Evolutionary conservation across 208 protist species (phyloP), one percentile per base, ranked within the genome.

Genomic region (Naegleria fowleri): DNA sequence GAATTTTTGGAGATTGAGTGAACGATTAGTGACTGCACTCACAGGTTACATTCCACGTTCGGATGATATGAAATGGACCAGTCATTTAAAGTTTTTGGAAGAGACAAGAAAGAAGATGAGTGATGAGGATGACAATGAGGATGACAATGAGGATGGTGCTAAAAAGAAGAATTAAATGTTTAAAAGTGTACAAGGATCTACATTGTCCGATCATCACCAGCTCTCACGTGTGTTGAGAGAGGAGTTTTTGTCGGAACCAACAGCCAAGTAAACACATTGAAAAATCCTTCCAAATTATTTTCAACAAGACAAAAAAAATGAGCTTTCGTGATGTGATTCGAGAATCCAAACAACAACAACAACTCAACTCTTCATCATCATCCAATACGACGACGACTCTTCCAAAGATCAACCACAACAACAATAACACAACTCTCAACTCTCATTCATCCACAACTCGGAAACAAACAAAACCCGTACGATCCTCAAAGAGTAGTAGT

Each of bases 1-100:
- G 48, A 93, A 96, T 92, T 98, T 98, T 91, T 98, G 97, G 97
- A 95, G 96, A 43, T 88, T 93, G 89, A 90, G 96, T 4, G 97
- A 98, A 93, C 79, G 90, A 0, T 89, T 97, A 19, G 94, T 98
- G 38, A 97, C 95, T 22, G 90, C 91, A 6, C 52, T 94, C n/a
- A 97, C 96, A 41, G 97, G 96, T 22, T 95, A 90, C 33, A 92
- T 97, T 52, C 96, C 96, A 13, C 94, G 96, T 51, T 93, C 94
- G 0, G 96, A 98, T 84, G 96, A 98, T 88, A 93, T 96, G 92
- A 88, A 89, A 3, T 88, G 85, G 85, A 88, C 19, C 4, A 43
- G 55, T 58, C 85, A 88, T 58, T 58, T 90, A 39, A 40, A 51
- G 5, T 58, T 36, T 15, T 88, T 88, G 29, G 33, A 58, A 39